Base-by-base conservation (phyloP, 2,329 filamentous ascomycete species). In the Cladosporium sp. region DNA sequence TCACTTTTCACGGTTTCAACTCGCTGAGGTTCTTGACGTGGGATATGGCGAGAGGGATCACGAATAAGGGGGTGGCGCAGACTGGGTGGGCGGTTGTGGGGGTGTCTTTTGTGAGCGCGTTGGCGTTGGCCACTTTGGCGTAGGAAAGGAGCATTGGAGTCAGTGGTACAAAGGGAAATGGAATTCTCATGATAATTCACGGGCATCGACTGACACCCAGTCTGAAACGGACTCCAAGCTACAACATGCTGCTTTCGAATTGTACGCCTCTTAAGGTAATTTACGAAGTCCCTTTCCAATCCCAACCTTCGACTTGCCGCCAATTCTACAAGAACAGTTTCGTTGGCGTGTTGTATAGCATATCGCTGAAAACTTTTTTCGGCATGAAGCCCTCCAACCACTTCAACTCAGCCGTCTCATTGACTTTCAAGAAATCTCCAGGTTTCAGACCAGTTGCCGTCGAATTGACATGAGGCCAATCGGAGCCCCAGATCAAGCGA, bases 401-500 rank as follows among this genome's bases (percentile, higher is more conserved):
- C 3, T 26, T 11, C 10, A 58, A 16, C 25, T 58, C 56, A 14
- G 21, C 56, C 21, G 56, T 58, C 23, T 39, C 56, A 11, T 58
- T 58, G 36, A 58, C 56, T 14, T 23, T 23, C 16, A 58, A 14
- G 14, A 58, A 58, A 18, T 26, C 7, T 3, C 32, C 32, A 5
- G 56, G 34, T 13, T 11, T 26, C 10, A 26, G 10, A n/a, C 23
- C 34, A 13, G 23, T 25, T 5, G 56, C 56, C 34, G 56, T 25
- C 16, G 34, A 6, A 28, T 58, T 58, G 56, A 58, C 56, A 30
- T 58, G 56, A 25, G 56, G 56, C 56, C 56, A 58, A 16, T 58
- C 56, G 13, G 56, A 58, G 21, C 56, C 56, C 56, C 56, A 58
- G 18, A 58, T 58, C 6, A 58, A 26, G 13, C 25, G 21, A 5